Conservation (phyloP, 2,329 filamentous ascomycete species). For the Trichoderma sp. region DNA sequence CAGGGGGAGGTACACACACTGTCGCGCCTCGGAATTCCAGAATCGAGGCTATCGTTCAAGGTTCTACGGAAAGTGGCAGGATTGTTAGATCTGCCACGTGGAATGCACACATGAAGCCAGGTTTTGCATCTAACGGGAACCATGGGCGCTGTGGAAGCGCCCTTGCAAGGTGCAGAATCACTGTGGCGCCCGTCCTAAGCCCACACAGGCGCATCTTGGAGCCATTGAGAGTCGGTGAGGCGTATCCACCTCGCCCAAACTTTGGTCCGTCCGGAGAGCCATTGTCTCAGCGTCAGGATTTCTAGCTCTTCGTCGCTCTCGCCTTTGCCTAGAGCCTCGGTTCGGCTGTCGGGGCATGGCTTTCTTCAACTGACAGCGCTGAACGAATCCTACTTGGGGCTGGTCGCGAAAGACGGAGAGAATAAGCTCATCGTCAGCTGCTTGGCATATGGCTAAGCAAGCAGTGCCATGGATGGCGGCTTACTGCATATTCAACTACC, state of each 20-base stretch:
- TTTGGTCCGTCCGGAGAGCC: constrained; percentile 7
- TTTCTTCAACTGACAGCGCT: neutral
- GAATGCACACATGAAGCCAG: neutral
- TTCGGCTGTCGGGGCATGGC: neutral
- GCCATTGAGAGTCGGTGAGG: constrained; percentile 1
- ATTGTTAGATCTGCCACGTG: constrained; percentile 20
- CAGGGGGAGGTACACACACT: neutral
- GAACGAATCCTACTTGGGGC: neutral
- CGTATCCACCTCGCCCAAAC: neutral
- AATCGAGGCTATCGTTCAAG: neutral
- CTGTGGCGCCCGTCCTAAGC: neutral
- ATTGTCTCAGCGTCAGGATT: constrained; percentile 3
- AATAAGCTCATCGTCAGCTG: neutral
- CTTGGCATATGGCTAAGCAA: neutral
- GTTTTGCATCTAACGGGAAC: constrained; percentile 14
- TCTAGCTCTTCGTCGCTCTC: neutral
- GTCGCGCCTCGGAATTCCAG: constrained; percentile 1
- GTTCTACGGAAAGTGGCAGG: constrained; percentile 11
- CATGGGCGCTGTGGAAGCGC: neutral
- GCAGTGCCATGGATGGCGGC: neutral
- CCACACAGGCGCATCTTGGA: neutral
- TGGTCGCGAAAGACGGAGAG: neutral
- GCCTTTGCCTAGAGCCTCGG: neutral
- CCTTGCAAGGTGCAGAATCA: neutral
- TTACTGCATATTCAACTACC: constrained; percentile 13